Percentiles rank a stretch among this genome's conserved stretches.
phyloP scores from a whole-genome alignment of 139 green algal species.

The Volvox reticuliferus region DNA sequence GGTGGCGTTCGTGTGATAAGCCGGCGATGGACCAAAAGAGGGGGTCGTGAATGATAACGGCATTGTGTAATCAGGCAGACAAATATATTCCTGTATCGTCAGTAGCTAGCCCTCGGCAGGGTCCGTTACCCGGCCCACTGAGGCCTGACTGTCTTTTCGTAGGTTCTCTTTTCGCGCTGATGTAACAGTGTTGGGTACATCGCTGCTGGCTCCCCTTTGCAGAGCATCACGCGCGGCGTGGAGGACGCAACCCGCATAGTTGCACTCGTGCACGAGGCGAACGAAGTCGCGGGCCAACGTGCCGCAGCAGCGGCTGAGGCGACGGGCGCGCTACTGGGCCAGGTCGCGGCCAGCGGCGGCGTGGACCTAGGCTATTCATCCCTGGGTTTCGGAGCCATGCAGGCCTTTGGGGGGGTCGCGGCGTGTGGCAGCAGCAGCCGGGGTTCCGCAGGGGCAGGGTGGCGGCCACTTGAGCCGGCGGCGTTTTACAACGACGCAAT shows the following conservation, averaged over 20 bases:
- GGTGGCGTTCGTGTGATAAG: too few species aligned
- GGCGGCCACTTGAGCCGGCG: conserved; percentile 47
- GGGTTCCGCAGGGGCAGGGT: not conserved
- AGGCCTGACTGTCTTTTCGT: too few species aligned
- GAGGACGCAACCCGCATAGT: conserved; percentile 65
- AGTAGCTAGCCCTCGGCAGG: too few species aligned
- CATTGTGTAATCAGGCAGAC: too few species aligned
- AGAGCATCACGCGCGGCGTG: conserved; percentile 50
- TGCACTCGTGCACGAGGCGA: conserved; percentile 66
- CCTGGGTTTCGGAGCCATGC: conserved; percentile 12
- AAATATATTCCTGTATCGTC: too few species aligned
- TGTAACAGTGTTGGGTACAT: too few species aligned
- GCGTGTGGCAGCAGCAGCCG: not conserved
- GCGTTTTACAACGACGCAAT: conserved; percentile 87
- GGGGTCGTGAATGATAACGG: too few species aligned
- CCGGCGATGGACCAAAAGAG: too few species aligned
- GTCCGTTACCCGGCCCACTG: too few species aligned
- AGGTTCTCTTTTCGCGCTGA: too few species aligned
- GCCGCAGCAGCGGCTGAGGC: conserved; percentile 1
- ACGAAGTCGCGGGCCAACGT: conserved; percentile 44
- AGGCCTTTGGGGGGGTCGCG: not conserved
- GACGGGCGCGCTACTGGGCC: not conserved
- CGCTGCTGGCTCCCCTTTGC: too few species aligned
- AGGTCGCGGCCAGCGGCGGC: not conserved
- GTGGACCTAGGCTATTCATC: not conserved